phyloP scores from a whole-genome alignment of 2,329 filamentous ascomycete species.

The Teratosphaeria epicoccoides region DNA sequence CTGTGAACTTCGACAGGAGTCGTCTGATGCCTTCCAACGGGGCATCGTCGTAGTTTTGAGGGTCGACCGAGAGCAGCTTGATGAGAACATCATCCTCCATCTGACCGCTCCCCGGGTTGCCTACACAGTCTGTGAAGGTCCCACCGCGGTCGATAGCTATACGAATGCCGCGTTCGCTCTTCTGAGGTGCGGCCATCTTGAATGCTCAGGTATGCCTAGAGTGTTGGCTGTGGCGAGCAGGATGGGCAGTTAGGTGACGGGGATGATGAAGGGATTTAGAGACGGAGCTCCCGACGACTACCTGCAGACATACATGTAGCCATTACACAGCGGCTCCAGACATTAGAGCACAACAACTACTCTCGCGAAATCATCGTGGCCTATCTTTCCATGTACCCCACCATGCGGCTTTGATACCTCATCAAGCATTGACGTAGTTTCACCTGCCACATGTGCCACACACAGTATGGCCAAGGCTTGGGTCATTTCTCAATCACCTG shows the following conservation, averaged over 20 bases:
- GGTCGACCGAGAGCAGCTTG: conserved; percentile 83
- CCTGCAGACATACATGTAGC: neutral
- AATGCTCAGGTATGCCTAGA: neutral
- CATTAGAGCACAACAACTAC: neutral
- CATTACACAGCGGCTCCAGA: neutral
- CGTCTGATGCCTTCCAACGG: conserved; percentile 84
- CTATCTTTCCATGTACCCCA: neutral
- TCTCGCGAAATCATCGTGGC: neutral
- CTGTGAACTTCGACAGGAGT: conserved; percentile 67
- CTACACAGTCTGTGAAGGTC: conserved; percentile 88
- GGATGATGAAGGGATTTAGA: neutral
- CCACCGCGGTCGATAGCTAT: conserved; percentile 73
- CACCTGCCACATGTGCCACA: too few species aligned
- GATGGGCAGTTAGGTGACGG: neutral
- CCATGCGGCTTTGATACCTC: neutral
- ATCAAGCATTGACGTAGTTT: neutral
- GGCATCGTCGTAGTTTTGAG: conserved; percentile 80
- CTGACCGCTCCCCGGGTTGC: conserved; percentile 59
- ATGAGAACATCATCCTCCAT: conserved; percentile 69
- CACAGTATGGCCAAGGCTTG: neutral
- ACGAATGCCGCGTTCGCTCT: conserved; percentile 46
- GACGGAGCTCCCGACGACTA: neutral
- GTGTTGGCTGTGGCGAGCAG: neutral
- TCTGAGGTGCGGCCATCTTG: conserved; percentile 1
- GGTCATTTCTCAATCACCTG: neutral